Evolutionary conservation across 2,329 filamentous ascomycete species (phyloP).

Genomic region (Daldinia eschscholtzii): DNA sequence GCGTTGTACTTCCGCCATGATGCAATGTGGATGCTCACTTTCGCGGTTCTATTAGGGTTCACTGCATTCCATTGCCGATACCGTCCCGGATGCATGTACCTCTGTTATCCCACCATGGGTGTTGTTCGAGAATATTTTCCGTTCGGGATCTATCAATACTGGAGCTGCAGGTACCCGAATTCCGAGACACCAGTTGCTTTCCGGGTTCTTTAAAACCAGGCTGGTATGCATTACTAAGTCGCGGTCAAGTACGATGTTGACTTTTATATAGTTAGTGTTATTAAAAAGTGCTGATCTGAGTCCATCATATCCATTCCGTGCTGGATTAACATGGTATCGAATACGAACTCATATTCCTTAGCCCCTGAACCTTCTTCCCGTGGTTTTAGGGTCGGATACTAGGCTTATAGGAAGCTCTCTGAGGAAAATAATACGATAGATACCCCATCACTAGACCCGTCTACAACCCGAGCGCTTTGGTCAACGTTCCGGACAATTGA

Average conservation of each 20-base stretch:
- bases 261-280: neutral
- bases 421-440: too few relatives aligned
- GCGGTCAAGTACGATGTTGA: neutral
- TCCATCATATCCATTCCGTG: too few relatives aligned
- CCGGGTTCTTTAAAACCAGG: neutral
- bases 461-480: too few relatives aligned
- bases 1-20: conserved; percentile 7
- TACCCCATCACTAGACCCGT: too few relatives aligned
- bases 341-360: too few relatives aligned
- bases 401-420: too few relatives aligned
- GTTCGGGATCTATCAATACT: neutral
- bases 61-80: conserved; percentile 39
- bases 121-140: conserved; percentile 2
- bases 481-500: too few relatives aligned
- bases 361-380: too few relatives aligned
- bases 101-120: conserved; percentile 19
- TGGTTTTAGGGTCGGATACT: too few relatives aligned
- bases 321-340: too few relatives aligned
- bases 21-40: conserved; percentile 17
- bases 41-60: conserved; percentile 43
- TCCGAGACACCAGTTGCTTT: conserved; percentile 5
- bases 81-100: conserved; percentile 21
- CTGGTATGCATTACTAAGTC: neutral
- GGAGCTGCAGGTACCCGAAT: conserved; percentile 7
- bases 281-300: too few relatives aligned